phyloP scores from a whole-genome alignment of 805 yeast species.

The Ogataea allantospora region DNA sequence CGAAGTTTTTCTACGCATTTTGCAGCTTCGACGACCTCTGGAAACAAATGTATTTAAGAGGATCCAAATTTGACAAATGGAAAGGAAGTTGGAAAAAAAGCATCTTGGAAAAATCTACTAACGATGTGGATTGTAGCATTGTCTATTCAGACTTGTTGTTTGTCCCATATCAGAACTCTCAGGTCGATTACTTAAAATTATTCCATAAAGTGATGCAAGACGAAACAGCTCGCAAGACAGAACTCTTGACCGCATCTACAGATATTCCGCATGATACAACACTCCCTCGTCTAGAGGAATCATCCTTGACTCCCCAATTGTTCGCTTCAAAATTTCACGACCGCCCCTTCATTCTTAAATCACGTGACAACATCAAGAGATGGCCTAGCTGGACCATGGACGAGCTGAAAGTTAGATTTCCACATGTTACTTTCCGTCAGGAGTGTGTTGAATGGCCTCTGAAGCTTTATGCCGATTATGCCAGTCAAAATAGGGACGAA shows the following conservation, averaged over 20 bases:
- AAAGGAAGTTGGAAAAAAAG: slow-evolving; percentile 80
- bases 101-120: slow-evolving; percentile 43
- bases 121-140: slow-evolving; percentile 44
- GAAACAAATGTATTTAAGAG: slow-evolving; percentile 55
- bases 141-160: slow-evolving; percentile 77
- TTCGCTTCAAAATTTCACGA: slow-evolving; percentile 46
- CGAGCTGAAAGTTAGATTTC: slow-evolving; percentile 49
- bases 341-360: slow-evolving; percentile 53
- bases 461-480: slow-evolving; percentile 57
- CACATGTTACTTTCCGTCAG: slow-evolving; percentile 68
- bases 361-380: slow-evolving; percentile 24
- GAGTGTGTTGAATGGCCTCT: slow-evolving; percentile 84
- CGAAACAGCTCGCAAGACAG: slow-evolving; percentile 31
- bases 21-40: slow-evolving; percentile 77
- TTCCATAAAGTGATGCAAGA: slow-evolving; percentile 50
- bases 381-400: slow-evolving; percentile 70
- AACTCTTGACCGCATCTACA: slow-evolving; percentile 3
- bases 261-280: slow-evolving; percentile 11
- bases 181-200: slow-evolving; percentile 53
- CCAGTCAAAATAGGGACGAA: slow-evolving; percentile 66
- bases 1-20: slow-evolving; percentile 70
- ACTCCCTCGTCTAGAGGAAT: slow-evolving; percentile 54
- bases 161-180: slow-evolving; percentile 81
- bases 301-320: slow-evolving; percentile 38
- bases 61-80: slow-evolving; percentile 46